Evolutionary conservation across 441 rosid genomes (phyloP), one percentile per base, ranked within the genome.

Genomic region (Erodium trifolium): DNA sequence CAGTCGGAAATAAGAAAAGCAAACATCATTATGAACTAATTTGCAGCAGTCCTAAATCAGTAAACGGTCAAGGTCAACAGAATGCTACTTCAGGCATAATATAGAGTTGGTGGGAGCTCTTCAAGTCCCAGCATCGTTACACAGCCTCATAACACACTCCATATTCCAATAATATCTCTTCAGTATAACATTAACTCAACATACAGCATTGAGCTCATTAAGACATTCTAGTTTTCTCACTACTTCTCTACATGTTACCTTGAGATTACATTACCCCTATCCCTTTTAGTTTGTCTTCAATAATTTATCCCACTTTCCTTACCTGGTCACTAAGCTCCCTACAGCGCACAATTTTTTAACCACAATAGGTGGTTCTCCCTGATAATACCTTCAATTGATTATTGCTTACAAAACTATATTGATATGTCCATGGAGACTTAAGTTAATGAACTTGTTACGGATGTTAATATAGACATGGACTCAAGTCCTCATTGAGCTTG

Each of bases 151-250:
- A 43, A 43, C 49, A 43, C 12, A 43, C 12, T 43, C 49, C 49
- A 43, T 43, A 49, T n/a, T 49, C 17, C 53, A 49, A 49, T 11
- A 2, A 49, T 49, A 17, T 59, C 63, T 59, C 63, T 59, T 8
- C 10, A 19, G 63, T 19, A 10, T 19, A 3, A 8, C 9, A 19
- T 8, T 59, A 57, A 57, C 63, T 57, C 63, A 17, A 17, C 12
- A 8, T 57, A 7, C 60, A 53, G 60, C 19, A 53, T 53, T 53
- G 8, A n/a, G 27, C 9, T 57, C 8, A 19, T 9, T 6, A 57
- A 57, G 63, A 57, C 11, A 57, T 57, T 57, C 27, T 57, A 57
- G 63, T 57, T 57, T 57, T 57, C 63, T 13, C 19, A 17, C 49
- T 43, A 43, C 49, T 9, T 43, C 12, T 43, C 11, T 43, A 9